Evolutionary conservation across 2,329 filamentous ascomycete species (phyloP), one percentile per base, ranked within the genome.

Genomic region (Phoma sp.): DNA sequence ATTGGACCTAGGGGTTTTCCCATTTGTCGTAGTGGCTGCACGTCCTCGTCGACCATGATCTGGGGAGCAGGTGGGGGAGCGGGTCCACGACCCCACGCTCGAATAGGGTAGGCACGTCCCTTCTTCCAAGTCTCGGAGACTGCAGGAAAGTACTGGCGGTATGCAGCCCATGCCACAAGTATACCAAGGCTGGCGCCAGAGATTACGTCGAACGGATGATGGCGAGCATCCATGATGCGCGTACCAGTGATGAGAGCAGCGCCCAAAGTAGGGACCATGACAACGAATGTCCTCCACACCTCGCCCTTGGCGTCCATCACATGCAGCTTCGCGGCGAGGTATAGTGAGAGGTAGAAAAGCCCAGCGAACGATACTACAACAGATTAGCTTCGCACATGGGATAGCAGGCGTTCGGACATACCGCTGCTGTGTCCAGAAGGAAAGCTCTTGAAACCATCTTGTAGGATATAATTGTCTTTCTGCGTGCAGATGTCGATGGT

Each of bases 181-280:
- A 84, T 75, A 4, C 83, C 83, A 2, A 86, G 71, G 8, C 81
- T 59, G 1, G 79, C 81, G 7, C 83, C 83, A 10, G 79, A 80
- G 36, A 86, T 76, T 27, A 86, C 83, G 59, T 86, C 83, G 66
- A 86, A 86, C 0, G 83, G 82, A 61, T 86, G 83, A 54, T 86
- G 83, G 13, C 83, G 78, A 22, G 83, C 83, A 61, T 86, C 83
- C 83, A 86, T 86, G 52, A 86, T 86, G 39, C 83, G 80, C 11
- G 80, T 81, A 33, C 82, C 80, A 5, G 83, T 81, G 47, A 86
- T 77, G 37, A 86, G 75, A 9, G 78, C 77, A 14, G 83, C 83
- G 22, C 76, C 82, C 13, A 86, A 75, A 8, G 78, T 76, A 1
- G 83, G 83, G 4, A 82, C 71, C 55, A 84, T 72, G 35, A 84